Evolutionary conservation across 2,329 filamentous ascomycete species (phyloP).

Genomic region (Penicillium sp.): DNA sequence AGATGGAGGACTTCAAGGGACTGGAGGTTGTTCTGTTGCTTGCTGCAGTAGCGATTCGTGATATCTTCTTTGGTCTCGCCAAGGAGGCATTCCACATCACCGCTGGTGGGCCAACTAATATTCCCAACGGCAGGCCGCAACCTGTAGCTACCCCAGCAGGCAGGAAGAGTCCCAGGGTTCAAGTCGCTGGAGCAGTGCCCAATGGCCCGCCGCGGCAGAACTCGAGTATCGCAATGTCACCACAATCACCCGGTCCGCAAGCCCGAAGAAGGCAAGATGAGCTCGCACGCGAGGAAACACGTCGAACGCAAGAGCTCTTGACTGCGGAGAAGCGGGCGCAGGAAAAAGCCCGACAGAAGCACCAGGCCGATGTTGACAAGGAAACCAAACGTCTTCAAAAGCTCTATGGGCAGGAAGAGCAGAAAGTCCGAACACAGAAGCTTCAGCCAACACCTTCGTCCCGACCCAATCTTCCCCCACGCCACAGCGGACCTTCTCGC

Average conservation of each 20-base stretch:
- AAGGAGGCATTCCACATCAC: conserved; percentile 78
- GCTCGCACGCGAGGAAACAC: conserved; percentile 52
- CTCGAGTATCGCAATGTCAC: conserved; percentile 14
- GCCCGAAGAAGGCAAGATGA: conserved; percentile 42
- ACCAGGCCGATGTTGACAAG: conserved; percentile 65
- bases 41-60: conserved; percentile 63
- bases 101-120: conserved; percentile 8
- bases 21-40: conserved; percentile 79
- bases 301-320: conserved; percentile 56
- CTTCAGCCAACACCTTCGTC: conserved; percentile 13
- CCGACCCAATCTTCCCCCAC: conserved; percentile 24
- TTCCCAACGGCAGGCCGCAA: conserved; percentile 5
- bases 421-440: conserved; percentile 32
- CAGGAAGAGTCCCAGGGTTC: conserved; percentile 41
- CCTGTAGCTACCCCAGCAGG: not conserved
- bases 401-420: conserved; percentile 56
- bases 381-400: conserved; percentile 75
- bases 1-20: conserved; percentile 92
- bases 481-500: conserved; percentile 18
- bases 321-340: conserved; percentile 48
- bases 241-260: conserved; percentile 20
- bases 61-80: conserved; percentile 66
- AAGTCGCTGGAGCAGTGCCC: conserved; percentile 19
- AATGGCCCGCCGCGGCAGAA: conserved; percentile 11
- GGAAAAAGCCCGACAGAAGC: conserved; percentile 53